phyloP scores from a whole-genome alignment of 139 green algal genomes.

The Dunaliella primolecta region DNA sequence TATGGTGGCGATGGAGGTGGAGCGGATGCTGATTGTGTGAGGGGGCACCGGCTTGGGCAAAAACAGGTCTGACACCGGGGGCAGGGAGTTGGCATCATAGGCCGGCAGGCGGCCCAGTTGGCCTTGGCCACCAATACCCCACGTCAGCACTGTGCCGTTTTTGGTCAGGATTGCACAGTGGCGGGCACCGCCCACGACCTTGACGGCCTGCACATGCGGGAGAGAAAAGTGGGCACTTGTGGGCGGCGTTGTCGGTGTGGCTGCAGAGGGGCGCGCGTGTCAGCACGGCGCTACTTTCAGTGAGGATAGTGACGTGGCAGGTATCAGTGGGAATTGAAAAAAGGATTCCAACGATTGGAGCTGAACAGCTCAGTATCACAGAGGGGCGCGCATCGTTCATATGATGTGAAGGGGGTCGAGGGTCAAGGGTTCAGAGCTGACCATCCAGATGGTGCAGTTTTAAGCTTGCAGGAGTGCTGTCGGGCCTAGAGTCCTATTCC shows the following conservation, averaged over 20 bases:
- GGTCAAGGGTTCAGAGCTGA: too few relatives aligned
- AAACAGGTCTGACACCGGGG: conserved; percentile 39
- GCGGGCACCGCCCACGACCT: conserved; percentile 66
- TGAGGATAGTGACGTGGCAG: too few relatives aligned
- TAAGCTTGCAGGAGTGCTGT: too few relatives aligned
- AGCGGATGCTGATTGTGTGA: background rate
- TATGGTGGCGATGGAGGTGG: background rate
- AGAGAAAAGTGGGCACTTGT: conserved; percentile 5
- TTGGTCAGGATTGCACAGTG: conserved; percentile 65
- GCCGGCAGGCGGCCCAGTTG: conserved; percentile 73
- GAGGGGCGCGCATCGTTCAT: too few relatives aligned
- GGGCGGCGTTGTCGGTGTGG: background rate
- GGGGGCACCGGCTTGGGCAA: conserved; percentile 28
- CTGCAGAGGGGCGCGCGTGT: too few relatives aligned
- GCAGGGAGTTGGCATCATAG: conserved; percentile 1
- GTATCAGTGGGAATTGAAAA: too few relatives aligned
- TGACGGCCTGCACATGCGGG: conserved; percentile 49
- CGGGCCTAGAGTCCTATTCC: too few relatives aligned
- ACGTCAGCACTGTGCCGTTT: conserved; percentile 65
- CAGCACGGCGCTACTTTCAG: too few relatives aligned
- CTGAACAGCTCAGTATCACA: too few relatives aligned
- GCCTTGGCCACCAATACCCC: conserved; percentile 76
- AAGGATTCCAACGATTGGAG: too few relatives aligned
- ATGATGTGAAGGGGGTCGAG: too few relatives aligned
- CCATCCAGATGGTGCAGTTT: too few relatives aligned